Evolutionary conservation across 371 early-diverging fungal species (phyloP).

Genomic region (Syncephalastrum contaminatum): DNA sequence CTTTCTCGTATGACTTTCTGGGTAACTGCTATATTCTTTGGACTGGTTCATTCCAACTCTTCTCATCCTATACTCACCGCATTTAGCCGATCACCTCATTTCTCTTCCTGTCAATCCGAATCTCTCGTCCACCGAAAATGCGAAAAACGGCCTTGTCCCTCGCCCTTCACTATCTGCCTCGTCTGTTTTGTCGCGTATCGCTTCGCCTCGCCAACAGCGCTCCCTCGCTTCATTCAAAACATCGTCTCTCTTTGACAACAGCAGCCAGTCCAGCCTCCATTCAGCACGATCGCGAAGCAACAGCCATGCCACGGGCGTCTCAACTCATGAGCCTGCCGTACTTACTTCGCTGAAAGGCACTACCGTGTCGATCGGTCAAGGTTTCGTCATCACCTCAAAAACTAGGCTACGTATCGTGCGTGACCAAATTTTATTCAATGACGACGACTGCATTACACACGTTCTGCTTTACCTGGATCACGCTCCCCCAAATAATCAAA

Average conservation of each 20-base stretch:
- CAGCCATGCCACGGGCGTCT: not conserved
- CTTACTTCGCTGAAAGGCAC: constrained; percentile 19
- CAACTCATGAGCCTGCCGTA: not conserved
- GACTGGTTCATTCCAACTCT: not conserved
- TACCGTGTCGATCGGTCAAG: constrained; percentile 8
- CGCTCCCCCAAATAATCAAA: constrained; percentile 12
- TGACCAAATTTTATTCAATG: constrained; percentile 14
- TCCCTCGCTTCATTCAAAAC: constrained; percentile 3
- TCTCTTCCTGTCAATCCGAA: constrained; percentile 3
- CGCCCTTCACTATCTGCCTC: constrained; percentile 14
- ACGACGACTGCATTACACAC: constrained; percentile 17
- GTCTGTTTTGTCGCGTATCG: constrained; percentile 20
- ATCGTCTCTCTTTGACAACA: not conserved
- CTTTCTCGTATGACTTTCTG: constrained; percentile 22
- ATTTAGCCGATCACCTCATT: not conserved
- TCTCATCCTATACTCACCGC: constrained; percentile 15
- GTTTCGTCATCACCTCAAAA: constrained; percentile 9
- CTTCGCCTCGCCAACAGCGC: constrained; percentile 12
- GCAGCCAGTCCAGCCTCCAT: not conserved
- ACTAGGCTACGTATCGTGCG: constrained; percentile 8
- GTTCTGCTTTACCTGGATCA: constrained; percentile 26
- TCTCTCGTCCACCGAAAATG: constrained; percentile 1
- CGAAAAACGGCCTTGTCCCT: not conserved
- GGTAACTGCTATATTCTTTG: constrained; percentile 14
- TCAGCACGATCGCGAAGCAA: not conserved